These are phyloP conservation scores for Russula sp. DNA, from an alignment of 768 basidiomycete species.

Conservation along the genomic window DNA sequence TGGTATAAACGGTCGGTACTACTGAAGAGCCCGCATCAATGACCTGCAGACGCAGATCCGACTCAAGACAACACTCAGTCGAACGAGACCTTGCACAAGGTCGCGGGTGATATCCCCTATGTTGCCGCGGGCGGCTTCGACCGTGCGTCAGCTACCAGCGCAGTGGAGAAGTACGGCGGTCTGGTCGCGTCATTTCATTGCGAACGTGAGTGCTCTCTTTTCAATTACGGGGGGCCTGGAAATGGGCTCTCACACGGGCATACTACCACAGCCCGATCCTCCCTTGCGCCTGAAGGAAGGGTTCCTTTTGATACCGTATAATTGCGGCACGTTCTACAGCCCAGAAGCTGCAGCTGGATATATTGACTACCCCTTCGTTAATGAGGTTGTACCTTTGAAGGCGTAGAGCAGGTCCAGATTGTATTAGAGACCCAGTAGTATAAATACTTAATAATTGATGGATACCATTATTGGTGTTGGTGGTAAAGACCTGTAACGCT, in stretches of 20 bases:
- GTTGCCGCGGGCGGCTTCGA: conserved; percentile 8
- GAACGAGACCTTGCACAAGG: neutral
- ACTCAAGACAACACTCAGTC: neutral
- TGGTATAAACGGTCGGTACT: too few relatives aligned
- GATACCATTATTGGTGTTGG: too few relatives aligned
- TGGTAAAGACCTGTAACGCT: too few relatives aligned
- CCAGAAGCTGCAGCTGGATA: neutral
- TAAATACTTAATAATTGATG: too few relatives aligned
- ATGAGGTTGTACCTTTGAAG: too few relatives aligned
- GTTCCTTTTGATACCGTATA: neutral
- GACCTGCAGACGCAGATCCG: too few relatives aligned
- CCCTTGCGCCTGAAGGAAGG: conserved; percentile 18
- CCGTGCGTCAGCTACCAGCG: too few relatives aligned
- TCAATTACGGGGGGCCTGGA: neutral
- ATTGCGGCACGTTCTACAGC: neutral
- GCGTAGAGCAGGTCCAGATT: neutral
- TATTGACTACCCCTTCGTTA: too few relatives aligned
- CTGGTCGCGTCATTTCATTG: conserved; percentile 12
- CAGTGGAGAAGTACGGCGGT: conserved; percentile 10
- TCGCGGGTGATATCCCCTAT: conserved; percentile 3
- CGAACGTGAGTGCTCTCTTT: conserved; percentile 7
- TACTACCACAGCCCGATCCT: conserved; percentile 17
- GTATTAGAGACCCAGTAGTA: too few relatives aligned
- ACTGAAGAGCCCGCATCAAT: neutral
- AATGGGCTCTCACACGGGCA: neutral